Base-by-base conservation (phyloP, 2,329 filamentous ascomycete genomes). In the Aspergillus sp. region DNA sequence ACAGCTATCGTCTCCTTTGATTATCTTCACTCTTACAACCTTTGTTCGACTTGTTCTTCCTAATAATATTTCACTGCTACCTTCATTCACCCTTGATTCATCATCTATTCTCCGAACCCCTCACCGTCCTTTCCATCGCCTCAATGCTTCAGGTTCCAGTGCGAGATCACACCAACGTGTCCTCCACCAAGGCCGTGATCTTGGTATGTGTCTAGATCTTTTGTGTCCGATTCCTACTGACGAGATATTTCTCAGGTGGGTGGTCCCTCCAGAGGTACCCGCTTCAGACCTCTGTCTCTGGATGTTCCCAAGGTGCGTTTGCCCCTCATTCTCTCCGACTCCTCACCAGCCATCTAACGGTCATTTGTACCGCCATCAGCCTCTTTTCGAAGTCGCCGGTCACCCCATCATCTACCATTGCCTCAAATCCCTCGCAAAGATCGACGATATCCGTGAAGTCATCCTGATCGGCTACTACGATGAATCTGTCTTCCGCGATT, bases 401-500 rank as follows among this genome's bases (percentile, higher is more conserved):
- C 94, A 99, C 76, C 91, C 93, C 64, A 97, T 99, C 78, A 91
- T 97, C 79, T 93, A 92, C 83, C 94, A 99, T 81, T 96, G 92
- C 81, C 84, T 99, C 71, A 89, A 88, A 67, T 91, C 94, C 67
- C 84, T 97, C 68, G 86, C 89, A 61, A 95, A 92, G 73, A 89
- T 97, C 55, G 88, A 90, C 66, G 88, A 89, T 68, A 90, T 99
- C 74, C 89, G 91, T 70, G 94, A 99, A 76, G 93, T 99, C 65
- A 92, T 94, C 79, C 87, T 99, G 68, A 95, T 99, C 69, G 94
- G 94, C 69, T 99, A 99, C 84, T 99, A 97, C 75, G 94, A 99
- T 72, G 94, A 97, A 78, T 83, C 85, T 42, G 90, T 97, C 66
- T 97, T 97, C 83, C 89, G 91, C 68, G 92, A 97, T 76, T 97